Conservation (phyloP, 768 basidiomycete genomes). For the Boletus sensibilis region DNA sequence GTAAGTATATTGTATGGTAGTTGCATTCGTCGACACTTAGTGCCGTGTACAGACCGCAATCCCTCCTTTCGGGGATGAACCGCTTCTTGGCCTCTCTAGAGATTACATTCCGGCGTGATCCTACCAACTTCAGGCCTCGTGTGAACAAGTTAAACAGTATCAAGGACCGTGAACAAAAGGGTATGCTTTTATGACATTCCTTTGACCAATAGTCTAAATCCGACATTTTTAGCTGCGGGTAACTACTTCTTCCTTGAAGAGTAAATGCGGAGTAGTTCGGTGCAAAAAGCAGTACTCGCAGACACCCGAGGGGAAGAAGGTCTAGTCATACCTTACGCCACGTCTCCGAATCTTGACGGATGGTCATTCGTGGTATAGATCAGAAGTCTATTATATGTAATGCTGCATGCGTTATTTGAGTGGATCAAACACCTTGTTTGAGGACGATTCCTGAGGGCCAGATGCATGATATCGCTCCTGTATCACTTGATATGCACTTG, state of each 20-base stretch:
- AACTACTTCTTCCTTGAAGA: conserved; percentile 95
- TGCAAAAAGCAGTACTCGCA: not conserved
- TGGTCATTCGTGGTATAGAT: conserved; percentile 8
- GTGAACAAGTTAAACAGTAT: conserved; percentile 84
- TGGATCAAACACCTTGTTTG: conserved; percentile 5
- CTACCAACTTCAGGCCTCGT: conserved; percentile 87
- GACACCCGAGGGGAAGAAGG: conserved; percentile 11
- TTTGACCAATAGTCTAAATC: conserved; percentile 7
- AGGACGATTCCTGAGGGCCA: not conserved
- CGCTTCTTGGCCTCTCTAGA: conserved; percentile 93
- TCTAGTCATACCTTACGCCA: conserved; percentile 7
- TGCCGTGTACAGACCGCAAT: conserved; percentile 68
- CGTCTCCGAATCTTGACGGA: conserved; percentile 8
- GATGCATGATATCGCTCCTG: not conserved
- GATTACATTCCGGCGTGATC: conserved; percentile 98
- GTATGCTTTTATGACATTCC: conserved; percentile 39
- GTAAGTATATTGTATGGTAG: conserved; percentile 44
- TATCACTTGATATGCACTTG: not conserved
- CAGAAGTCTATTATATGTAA: conserved; percentile 6
- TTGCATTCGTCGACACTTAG: not conserved
- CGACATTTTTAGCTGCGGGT: conserved; percentile 53
- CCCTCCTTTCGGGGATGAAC: conserved; percentile 96
- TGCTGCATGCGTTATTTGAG: conserved; percentile 11
- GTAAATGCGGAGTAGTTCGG: conserved; percentile 31
- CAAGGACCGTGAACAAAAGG: conserved; percentile 87